phyloP scores from a whole-genome alignment of 2,329 filamentous ascomycete genomes.

The Pseudocercospora crystallina region DNA sequence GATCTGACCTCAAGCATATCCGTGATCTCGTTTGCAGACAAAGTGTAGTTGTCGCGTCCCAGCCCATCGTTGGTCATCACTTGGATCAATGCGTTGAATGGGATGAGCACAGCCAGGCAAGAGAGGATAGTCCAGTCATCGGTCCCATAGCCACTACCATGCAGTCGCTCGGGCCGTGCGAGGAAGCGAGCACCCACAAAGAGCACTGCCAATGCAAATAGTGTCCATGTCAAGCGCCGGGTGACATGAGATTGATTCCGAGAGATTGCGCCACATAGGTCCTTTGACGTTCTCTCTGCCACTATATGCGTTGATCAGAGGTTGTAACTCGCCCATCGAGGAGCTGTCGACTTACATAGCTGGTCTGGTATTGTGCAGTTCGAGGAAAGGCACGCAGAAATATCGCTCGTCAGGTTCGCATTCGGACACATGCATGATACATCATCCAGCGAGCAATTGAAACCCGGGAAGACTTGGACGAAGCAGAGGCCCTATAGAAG shows the following conservation, averaged over 20 bases:
- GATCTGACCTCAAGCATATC: constrained; percentile 15
- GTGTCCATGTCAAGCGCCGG: constrained; percentile 16
- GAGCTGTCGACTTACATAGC: constrained; percentile 7
- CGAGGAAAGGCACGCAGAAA: constrained; percentile 18
- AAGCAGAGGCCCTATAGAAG: constrained; percentile 17
- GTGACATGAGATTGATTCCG: constrained; percentile 12
- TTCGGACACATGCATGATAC: constrained; percentile 21
- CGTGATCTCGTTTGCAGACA: constrained; percentile 19
- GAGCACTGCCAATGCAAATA: constrained; percentile 19
- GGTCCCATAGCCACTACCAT: constrained; percentile 21
- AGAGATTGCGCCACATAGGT: constrained; percentile 15
- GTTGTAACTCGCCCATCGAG: background rate
- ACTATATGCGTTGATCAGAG: constrained; percentile 8
- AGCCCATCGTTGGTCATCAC: constrained; percentile 21
- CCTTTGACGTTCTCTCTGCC: constrained; percentile 18
- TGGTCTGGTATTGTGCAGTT: constrained; percentile 23
- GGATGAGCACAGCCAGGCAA: constrained; percentile 16
- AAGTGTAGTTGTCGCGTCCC: constrained; percentile 19
- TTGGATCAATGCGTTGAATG: constrained; percentile 17
- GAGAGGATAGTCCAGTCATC: constrained; percentile 23
- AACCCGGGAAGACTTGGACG: constrained; percentile 20
- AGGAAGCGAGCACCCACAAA: constrained; percentile 20
- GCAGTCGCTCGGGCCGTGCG: constrained; percentile 19
- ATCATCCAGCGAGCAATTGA: constrained; percentile 13
- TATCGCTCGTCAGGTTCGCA: constrained; percentile 19